A percentile compares a stretch with the other conserved stretches of the same genome.
Conservation (phyloP, 495 filamentous ascomycete species). For the Podospora appendiculata region DNA sequence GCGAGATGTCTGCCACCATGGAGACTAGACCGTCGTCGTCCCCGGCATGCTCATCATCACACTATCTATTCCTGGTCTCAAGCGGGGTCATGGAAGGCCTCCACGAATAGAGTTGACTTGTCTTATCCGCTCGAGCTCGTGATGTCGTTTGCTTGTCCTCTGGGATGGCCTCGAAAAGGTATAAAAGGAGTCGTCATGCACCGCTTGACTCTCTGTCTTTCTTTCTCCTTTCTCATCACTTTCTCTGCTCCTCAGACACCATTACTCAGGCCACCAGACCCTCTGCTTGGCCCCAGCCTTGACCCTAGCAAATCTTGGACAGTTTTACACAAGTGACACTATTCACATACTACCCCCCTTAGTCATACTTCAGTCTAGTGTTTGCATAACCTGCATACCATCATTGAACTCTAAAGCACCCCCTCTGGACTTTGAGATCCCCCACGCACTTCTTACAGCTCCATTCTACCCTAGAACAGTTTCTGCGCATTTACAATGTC, state of each 20-base stretch:
- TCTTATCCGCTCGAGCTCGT: slow-evolving; percentile 40
- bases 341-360: not conserved
- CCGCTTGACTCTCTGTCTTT: slow-evolving; percentile 26
- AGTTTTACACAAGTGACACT: slow-evolving; percentile 1
- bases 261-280: slow-evolving; percentile 9
- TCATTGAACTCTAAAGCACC: not conserved
- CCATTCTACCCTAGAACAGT: slow-evolving; percentile 8
- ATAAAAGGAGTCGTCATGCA: slow-evolving; percentile 55
- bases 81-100: slow-evolving; percentile 37
- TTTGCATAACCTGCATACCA: not conserved
- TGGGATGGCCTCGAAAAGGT: slow-evolving; percentile 35
- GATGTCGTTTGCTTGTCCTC: slow-evolving; percentile 21
- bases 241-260: slow-evolving; percentile 22
- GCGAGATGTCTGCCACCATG: slow-evolving; percentile 29
- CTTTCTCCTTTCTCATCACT: slow-evolving; percentile 49
- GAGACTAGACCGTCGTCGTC: slow-evolving; percentile 22
- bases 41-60: slow-evolving; percentile 23
- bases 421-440: not conserved
- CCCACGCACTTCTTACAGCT: slow-evolving; percentile 9
- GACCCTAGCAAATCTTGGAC: slow-evolving; percentile 1
- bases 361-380: slow-evolving; percentile 5
- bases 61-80: slow-evolving; percentile 26
- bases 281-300: slow-evolving; percentile 2
- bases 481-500: slow-evolving; percentile 35
- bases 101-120: slow-evolving; percentile 39